Conservation (phyloP, 2,329 filamentous ascomycete species). For the Dissoconium aciculare region DNA sequence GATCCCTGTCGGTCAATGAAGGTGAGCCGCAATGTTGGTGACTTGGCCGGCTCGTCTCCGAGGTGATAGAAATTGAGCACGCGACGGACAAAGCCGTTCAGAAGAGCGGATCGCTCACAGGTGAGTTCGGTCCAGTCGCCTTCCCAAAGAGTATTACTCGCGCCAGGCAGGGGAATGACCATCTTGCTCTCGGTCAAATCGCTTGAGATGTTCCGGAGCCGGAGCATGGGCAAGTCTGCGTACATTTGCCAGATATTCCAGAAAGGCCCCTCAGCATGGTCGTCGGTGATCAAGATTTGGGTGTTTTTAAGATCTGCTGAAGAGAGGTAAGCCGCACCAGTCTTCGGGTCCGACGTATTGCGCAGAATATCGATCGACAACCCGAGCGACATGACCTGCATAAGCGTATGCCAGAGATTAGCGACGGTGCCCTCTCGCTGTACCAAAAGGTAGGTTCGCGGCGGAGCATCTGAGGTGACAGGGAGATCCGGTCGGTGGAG, state of each 20-base stretch:
- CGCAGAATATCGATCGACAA: slow-evolving; percentile 6
- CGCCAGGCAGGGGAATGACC: slow-evolving; percentile 5
- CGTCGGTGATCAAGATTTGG: slow-evolving; percentile 4
- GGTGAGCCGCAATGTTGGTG: neutral
- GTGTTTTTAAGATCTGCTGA: slow-evolving; percentile 2
- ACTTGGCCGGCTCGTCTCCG: neutral
- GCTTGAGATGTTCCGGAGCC: slow-evolving; percentile 3
- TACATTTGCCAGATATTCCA: slow-evolving; percentile 4
- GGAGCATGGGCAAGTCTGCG: neutral
- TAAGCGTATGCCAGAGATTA: slow-evolving; percentile 6
- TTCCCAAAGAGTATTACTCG: slow-evolving; percentile 5
- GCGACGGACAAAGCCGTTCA: slow-evolving; percentile 2
- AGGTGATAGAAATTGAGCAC: slow-evolving; percentile 5
- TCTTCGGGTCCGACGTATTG: slow-evolving; percentile 2
- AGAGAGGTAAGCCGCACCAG: slow-evolving; percentile 4
- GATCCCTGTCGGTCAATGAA: neutral
- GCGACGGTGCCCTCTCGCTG: slow-evolving; percentile 4
- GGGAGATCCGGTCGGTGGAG: neutral
- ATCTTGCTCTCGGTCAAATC: slow-evolving; percentile 1
- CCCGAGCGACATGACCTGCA: slow-evolving; percentile 7
- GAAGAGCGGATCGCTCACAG: slow-evolving; percentile 4
- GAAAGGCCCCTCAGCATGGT: slow-evolving; percentile 4
- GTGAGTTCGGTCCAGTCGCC: slow-evolving; percentile 3
- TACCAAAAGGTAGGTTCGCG: slow-evolving; percentile 3
- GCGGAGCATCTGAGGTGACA: neutral